These are phyloP conservation scores for Psilocybe tampanensis DNA, from an alignment of 768 basidiomycete species.

Conservation along the genomic window DNA sequence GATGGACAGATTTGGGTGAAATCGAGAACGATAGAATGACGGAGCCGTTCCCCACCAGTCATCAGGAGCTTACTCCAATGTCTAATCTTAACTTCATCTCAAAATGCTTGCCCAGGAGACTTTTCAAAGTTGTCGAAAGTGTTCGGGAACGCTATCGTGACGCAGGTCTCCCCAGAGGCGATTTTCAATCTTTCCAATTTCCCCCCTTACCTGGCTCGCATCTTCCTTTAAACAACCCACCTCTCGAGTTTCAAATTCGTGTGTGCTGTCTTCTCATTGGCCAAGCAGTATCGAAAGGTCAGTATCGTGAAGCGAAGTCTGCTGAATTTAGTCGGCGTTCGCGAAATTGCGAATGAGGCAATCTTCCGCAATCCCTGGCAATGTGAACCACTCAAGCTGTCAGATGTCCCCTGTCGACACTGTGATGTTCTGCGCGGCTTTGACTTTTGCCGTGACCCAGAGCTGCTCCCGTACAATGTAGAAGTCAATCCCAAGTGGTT, in stretches of 20 bases:
- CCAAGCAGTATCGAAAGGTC: slow-evolving; percentile 83
- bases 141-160: slow-evolving; percentile 64
- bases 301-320: slow-evolving; percentile 88
- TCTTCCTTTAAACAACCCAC: slow-evolving; percentile 74
- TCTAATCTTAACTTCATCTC: slow-evolving; percentile 83
- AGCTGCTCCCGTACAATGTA: slow-evolving; percentile 65
- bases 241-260: slow-evolving; percentile 90
- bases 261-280: slow-evolving; percentile 80
- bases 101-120: slow-evolving; percentile 76
- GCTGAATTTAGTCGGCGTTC: slow-evolving; percentile 83
- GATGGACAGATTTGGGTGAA: slow-evolving; percentile 90
- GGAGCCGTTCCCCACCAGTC: slow-evolving; percentile 75
- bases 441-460: slow-evolving; percentile 93
- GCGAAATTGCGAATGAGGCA: slow-evolving; percentile 87
- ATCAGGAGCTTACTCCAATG: slow-evolving; percentile 89
- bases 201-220: slow-evolving; percentile 88
- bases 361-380: slow-evolving; percentile 90
- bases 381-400: slow-evolving; percentile 82
- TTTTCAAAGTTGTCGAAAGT: slow-evolving; percentile 70
- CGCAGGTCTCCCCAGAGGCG: slow-evolving; percentile 55
- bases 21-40: slow-evolving; percentile 81
- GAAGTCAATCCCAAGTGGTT: slow-evolving; percentile 62
- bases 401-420: slow-evolving; percentile 85
- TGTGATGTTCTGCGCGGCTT: slow-evolving; percentile 89
- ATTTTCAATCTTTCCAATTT: slow-evolving; percentile 68